A percentile compares a stretch with the other conserved stretches of the same genome.
Evolutionary conservation across 2,329 filamentous ascomycete species (phyloP).

Genomic region (Claviceps paspali): DNA sequence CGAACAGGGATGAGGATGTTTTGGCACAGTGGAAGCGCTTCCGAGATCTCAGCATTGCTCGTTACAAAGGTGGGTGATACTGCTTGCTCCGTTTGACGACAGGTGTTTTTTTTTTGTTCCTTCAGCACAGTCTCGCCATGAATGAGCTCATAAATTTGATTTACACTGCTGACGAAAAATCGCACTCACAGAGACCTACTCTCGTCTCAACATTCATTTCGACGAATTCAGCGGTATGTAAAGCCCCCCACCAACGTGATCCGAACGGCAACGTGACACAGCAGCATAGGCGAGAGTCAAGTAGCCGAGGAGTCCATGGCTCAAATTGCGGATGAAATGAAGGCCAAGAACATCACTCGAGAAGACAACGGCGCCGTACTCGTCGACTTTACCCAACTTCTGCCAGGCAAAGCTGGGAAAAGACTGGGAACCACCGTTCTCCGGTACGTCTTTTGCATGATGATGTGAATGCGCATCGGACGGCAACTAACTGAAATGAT

Average conservation of each 20-base stretch:
- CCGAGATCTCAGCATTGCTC: constrained; percentile 49
- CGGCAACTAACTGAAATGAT: neutral
- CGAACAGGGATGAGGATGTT: constrained; percentile 46
- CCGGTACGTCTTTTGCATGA: constrained; percentile 19
- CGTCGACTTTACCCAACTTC: constrained; percentile 55
- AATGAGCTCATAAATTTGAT: neutral
- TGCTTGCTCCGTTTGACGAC: neutral
- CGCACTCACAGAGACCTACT: constrained; percentile 37
- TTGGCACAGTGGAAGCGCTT: constrained; percentile 50
- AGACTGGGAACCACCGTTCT: constrained; percentile 56
- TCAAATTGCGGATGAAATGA: constrained; percentile 43
- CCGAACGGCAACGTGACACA: neutral
- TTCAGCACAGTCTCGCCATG: no score
- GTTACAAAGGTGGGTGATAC: constrained; percentile 33
- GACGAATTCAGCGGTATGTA: constrained; percentile 39
- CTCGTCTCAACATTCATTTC: constrained; percentile 55
- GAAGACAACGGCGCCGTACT: constrained; percentile 59
- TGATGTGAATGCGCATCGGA: neutral
- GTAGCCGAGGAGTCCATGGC: constrained; percentile 54
- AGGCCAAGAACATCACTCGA: constrained; percentile 48
- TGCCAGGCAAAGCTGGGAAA: constrained; percentile 51
- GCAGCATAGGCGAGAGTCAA: constrained; percentile 53
- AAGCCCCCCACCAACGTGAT: neutral
- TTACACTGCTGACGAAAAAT: constrained; percentile 1
- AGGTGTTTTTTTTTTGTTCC: neutral